These are phyloP conservation scores for Gracilaria gracilis DNA, from an alignment of 23 red algal species.

Conservation along the genomic window DNA sequence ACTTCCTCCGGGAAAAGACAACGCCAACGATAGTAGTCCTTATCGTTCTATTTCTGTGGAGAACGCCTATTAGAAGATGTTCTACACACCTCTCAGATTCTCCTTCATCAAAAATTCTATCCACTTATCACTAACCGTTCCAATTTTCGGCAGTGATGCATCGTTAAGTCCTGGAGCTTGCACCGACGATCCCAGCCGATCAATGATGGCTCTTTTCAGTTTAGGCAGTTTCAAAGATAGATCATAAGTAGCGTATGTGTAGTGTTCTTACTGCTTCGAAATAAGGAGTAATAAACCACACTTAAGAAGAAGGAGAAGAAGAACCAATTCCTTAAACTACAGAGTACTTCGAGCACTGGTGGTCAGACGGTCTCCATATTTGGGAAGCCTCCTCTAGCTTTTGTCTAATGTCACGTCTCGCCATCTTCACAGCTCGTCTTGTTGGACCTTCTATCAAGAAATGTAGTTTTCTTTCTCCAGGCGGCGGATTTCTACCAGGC, in stretches of 20 bases:
- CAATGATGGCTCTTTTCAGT: conserved; percentile 53
- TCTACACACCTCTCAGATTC: too few species aligned
- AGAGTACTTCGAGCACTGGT: conserved; percentile 85
- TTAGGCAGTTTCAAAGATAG: too few species aligned
- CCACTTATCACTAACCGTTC: conserved; percentile 86
- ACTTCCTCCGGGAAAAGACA: too few species aligned
- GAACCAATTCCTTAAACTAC: conserved; percentile 81
- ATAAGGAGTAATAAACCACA: too few species aligned
- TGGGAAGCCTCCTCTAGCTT: conserved; percentile 89
- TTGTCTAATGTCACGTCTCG: conserved; percentile 82
- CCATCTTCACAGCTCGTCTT: conserved; percentile 70
- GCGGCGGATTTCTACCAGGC: conserved; percentile 82
- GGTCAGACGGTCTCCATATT: conserved; percentile 69
- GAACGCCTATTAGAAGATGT: too few species aligned
- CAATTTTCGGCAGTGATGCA: conserved; percentile 60
- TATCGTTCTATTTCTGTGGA: background rate
- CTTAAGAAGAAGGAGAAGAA: too few species aligned
- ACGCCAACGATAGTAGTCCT: background rate
- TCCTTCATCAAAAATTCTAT: conserved; percentile 93
- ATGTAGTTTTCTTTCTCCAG: conserved; percentile 86
- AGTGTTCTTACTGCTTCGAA: too few species aligned
- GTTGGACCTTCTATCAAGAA: conserved; percentile 92
- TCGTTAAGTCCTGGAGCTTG: conserved; percentile 63
- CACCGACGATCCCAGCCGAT: conserved; percentile 69
- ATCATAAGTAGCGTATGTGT: too few species aligned